These are phyloP conservation scores for Claviceps africana DNA, from an alignment of 2,329 filamentous ascomycete genomes.

Conservation along the genomic window DNA sequence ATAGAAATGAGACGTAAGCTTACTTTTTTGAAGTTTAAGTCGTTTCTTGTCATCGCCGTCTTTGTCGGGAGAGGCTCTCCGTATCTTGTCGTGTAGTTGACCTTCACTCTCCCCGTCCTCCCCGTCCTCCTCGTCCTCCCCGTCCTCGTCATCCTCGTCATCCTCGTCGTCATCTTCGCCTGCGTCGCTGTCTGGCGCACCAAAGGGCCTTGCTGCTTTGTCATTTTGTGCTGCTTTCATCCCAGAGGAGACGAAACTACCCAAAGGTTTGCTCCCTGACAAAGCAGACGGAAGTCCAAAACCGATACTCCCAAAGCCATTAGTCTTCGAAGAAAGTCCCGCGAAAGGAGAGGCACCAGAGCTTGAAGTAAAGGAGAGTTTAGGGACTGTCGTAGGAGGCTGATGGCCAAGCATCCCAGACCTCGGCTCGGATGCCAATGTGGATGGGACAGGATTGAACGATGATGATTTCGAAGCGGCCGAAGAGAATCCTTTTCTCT, in stretches of 20 bases:
- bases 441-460: conserved; percentile 15
- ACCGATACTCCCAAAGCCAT: conserved; percentile 33
- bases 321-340: conserved; percentile 24
- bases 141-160: conserved; percentile 32
- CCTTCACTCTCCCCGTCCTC: conserved; percentile 22
- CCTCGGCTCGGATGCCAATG: neutral
- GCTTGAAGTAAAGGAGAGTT: conserved; percentile 33
- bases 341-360: conserved; percentile 33
- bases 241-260: conserved; percentile 57
- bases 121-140: conserved; percentile 22
- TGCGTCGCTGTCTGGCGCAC: conserved; percentile 54
- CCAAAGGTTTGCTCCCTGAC: conserved; percentile 32
- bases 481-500: conserved; percentile 36
- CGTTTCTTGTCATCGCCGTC: conserved; percentile 52
- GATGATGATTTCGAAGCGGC: conserved; percentile 21
- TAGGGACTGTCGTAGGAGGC: conserved; percentile 23
- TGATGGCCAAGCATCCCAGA: conserved; percentile 4
- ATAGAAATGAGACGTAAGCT: conserved; percentile 16
- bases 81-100: conserved; percentile 33
- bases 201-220: conserved; percentile 60
- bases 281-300: conserved; percentile 25
- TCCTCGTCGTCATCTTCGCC: conserved; percentile 30
- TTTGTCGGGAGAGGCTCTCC: conserved; percentile 32
- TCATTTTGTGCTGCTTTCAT: conserved; percentile 32
- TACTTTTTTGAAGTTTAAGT: conserved; percentile 55